Evolutionary conservation across 495 filamentous ascomycete genomes (phyloP), one percentile per base, ranked within the genome.

Genomic region (Trichocladium uniseriatum): DNA sequence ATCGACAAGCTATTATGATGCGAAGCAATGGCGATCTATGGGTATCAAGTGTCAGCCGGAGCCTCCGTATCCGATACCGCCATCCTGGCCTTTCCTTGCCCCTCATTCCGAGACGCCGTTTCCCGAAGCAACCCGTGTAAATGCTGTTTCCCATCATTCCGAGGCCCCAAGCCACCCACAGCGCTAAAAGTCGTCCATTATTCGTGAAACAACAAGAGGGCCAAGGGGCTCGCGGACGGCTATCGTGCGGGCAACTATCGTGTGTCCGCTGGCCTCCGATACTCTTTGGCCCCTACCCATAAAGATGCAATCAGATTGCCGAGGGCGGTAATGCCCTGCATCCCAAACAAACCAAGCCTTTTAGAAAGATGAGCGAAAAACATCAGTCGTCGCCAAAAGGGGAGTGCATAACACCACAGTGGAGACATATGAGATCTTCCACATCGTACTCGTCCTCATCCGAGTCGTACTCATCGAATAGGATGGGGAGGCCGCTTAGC

Each of bases 331-430:
- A n/a, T n/a, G 20, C 29, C 16, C 16, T 29, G 6, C 43, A 16
- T 2, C 27, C 16, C 5, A 10, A 31, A 8, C 5, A 13, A 21
- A 14, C 9, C 11, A 43, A 43, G 1, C 32, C n/a, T 11, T 16
- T 2, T 8, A 24, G 1, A 46, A 27, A 27, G 24, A 10, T 16
- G 16, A 22, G 3, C 5, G 19, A 22, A 6, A 3, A 8, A 31
- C 21, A 5, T 53, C 10, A 54, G 15, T 54, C 40, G 6, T 49
- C 52, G 1, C 32, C 42, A n/a, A 32, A 41, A 9, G 52, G 52
- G 6, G 46, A 31, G 38, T 71, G 68, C 16, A 61, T 51, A 36
- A 65, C 53, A 18, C 62, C 62, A 36, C 68, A 71, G 21, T 63
- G 58, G 29, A 60, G 57, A 28, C 68, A 71, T 11, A 65, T 41